Evolutionary conservation across 495 filamentous ascomycete genomes (phyloP).

Genomic region (Sphaerosporella brunnea): DNA sequence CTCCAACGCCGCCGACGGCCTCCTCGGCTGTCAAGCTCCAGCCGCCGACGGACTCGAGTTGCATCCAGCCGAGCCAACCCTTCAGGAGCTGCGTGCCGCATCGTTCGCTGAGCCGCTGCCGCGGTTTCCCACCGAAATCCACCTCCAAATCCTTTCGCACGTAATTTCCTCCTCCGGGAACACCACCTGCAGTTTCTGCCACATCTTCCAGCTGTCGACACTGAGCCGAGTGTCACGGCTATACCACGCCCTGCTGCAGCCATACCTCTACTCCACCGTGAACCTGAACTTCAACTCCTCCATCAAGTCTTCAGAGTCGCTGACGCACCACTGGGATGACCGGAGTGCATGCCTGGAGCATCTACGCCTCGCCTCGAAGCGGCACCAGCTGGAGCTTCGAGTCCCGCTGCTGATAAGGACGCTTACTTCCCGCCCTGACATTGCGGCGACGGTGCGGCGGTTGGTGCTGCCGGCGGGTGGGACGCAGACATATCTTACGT

Average conservation of each 20-base stretch:
- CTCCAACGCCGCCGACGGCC: constrained; percentile 7
- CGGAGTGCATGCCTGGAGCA: constrained; percentile 11
- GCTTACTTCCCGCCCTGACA: constrained; percentile 9
- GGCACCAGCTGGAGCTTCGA: constrained; percentile 16
- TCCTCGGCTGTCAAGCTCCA: constrained; percentile 19
- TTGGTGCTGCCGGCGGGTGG: constrained; percentile 16
- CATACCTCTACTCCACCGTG: constrained; percentile 15
- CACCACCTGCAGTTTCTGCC: constrained; percentile 17
- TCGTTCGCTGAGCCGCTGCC: neutral
- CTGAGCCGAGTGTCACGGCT: constrained; percentile 18
- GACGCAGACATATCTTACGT: constrained; percentile 19
- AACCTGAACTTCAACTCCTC: constrained; percentile 11
- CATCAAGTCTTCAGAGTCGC: neutral
- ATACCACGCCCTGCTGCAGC: constrained; percentile 12
- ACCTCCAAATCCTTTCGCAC: constrained; percentile 19
- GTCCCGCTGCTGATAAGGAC: constrained; percentile 20
- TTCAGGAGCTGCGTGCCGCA: neutral
- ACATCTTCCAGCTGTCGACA: constrained; percentile 19
- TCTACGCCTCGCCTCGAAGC: constrained; percentile 17
- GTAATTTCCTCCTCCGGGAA: neutral
- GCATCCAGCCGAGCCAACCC: neutral
- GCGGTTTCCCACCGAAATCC: constrained; percentile 20
- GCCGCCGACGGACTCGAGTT: constrained; percentile 16
- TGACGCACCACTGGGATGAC: neutral
- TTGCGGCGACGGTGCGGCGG: constrained; percentile 10